phyloP scores from a whole-genome alignment of 352 stramenopile genomes.

The Phytopythium cucurbitacearum region DNA sequence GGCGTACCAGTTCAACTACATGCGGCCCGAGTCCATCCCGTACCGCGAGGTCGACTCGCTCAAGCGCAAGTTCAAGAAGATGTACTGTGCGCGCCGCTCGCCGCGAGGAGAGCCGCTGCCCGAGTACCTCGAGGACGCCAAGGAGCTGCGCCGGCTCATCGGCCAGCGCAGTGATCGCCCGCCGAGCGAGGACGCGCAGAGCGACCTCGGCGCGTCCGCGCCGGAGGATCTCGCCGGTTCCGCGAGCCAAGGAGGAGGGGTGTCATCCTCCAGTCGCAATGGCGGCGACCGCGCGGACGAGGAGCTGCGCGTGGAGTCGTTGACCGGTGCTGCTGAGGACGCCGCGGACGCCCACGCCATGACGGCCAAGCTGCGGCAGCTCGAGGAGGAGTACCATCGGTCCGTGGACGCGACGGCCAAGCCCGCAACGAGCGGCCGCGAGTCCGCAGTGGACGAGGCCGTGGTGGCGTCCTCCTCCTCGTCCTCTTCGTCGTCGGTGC shows the following conservation, averaged over 20 bases:
- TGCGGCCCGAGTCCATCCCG: slow-evolving; percentile 52
- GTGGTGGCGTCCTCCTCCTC: neutral
- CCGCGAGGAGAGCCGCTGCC: slow-evolving; percentile 21
- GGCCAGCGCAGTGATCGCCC: slow-evolving; percentile 36
- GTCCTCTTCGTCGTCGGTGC: neutral
- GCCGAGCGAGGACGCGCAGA: slow-evolving; percentile 13
- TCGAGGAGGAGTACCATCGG: slow-evolving; percentile 44
- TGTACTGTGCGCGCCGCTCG: slow-evolving; percentile 42
- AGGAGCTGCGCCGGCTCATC: slow-evolving; percentile 42
- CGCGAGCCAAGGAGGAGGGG: too few relatives aligned
- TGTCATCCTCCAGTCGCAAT: too few relatives aligned
- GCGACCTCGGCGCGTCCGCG: neutral
- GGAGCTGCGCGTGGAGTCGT: too few relatives aligned
- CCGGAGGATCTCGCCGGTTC: neutral
- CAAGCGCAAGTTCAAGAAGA: slow-evolving; percentile 73
- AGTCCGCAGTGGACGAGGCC: neutral
- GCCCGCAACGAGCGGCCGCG: neutral
- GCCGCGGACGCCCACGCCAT: slow-evolving; percentile 19
- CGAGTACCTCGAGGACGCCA: slow-evolving; percentile 47
- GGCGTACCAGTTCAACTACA: slow-evolving; percentile 63
- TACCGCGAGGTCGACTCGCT: slow-evolving; percentile 60
- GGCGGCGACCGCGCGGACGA: too few relatives aligned
- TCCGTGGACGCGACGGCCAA: slow-evolving; percentile 3
- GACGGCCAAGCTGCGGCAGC: slow-evolving; percentile 22
- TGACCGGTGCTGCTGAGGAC: slow-evolving; percentile 1